Conservation (phyloP, 1,284 basidiomycete species). For the Termitomyces sp. region DNA sequence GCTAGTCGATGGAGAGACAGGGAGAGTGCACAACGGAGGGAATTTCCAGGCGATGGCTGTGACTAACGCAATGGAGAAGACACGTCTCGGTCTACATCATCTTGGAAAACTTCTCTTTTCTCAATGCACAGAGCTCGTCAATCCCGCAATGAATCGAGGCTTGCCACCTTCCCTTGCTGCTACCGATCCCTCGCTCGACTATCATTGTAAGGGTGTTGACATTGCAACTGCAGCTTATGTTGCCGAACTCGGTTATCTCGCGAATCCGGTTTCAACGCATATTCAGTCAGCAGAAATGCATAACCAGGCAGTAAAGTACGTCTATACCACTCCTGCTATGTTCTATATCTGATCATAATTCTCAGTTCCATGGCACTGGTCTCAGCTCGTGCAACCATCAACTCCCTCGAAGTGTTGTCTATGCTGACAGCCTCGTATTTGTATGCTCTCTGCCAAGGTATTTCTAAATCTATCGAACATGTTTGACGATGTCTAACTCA, state of each 20-base stretch:
- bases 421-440: constrained; percentile 72
- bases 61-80: constrained; percentile 86
- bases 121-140: constrained; percentile 79
- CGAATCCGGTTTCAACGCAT: constrained; percentile 81
- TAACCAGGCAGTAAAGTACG: constrained; percentile 82
- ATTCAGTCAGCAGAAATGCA: constrained; percentile 86
- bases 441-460: constrained; percentile 71
- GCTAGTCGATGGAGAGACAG: constrained; percentile 62
- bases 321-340: constrained; percentile 11
- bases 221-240: constrained; percentile 81
- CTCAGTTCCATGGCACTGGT: constrained; percentile 74
- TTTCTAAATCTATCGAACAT: constrained; percentile 36
- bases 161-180: constrained; percentile 77
- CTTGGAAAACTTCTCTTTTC: constrained; percentile 82
- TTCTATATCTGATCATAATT: constrained; percentile 8
- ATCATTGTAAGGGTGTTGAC: constrained; percentile 82
- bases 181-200: constrained; percentile 78
- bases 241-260: constrained; percentile 77
- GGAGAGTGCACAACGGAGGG: constrained; percentile 73
- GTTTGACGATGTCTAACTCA: neutral
- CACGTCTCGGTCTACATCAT: constrained; percentile 75
- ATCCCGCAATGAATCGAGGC: constrained; percentile 79
- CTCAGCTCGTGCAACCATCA: constrained; percentile 74
- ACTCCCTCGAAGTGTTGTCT: constrained; percentile 71
- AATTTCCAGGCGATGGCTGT: constrained; percentile 83